A percentile compares a stretch with the other conserved stretches of the same genome.
Evolutionary conservation across 129 eudicot genomes (phyloP).

Genomic region (Deinandra increscens): DNA sequence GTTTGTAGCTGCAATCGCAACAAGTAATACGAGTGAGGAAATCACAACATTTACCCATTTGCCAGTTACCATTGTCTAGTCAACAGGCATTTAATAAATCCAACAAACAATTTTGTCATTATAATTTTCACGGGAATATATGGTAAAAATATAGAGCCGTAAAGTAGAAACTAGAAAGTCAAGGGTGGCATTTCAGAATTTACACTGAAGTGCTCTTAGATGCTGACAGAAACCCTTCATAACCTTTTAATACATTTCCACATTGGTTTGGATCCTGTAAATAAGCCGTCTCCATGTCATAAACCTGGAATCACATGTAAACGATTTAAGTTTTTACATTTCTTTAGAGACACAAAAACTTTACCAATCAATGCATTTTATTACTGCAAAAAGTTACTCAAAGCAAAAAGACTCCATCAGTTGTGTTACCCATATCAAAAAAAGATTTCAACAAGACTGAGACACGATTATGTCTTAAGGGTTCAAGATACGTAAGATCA

Average conservation of each 20-base stretch:
- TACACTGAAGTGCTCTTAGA: conserved; percentile 89
- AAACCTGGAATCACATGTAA: conserved; percentile 48
- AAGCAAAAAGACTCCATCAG: neutral
- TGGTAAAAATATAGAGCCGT: neutral
- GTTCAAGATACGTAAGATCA: conserved; percentile 1
- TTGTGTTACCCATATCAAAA: neutral
- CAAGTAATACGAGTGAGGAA: neutral
- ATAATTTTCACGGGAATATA: conserved; percentile 1
- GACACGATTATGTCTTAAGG: neutral
- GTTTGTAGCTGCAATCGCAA: conserved; percentile 60
- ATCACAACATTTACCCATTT: conserved; percentile 4
- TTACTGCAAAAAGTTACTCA: neutral
- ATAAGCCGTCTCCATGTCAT: conserved; percentile 94
- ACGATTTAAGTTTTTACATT: conserved; percentile 6
- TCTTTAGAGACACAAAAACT: neutral
- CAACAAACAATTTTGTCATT: neutral
- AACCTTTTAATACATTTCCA: conserved; percentile 98
- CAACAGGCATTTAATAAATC: neutral
- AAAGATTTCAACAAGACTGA: neutral
- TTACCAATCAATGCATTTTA: neutral
- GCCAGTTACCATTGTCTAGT: neutral
- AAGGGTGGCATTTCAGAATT: conserved; percentile 17
- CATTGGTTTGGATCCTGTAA: conserved; percentile 92
- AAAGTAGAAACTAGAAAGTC: neutral
- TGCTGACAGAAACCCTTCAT: conserved; percentile 82